These are phyloP conservation scores for Hortiboletus flavorubellus DNA, from an alignment of 768 basidiomycete species.

Conservation along the genomic window DNA sequence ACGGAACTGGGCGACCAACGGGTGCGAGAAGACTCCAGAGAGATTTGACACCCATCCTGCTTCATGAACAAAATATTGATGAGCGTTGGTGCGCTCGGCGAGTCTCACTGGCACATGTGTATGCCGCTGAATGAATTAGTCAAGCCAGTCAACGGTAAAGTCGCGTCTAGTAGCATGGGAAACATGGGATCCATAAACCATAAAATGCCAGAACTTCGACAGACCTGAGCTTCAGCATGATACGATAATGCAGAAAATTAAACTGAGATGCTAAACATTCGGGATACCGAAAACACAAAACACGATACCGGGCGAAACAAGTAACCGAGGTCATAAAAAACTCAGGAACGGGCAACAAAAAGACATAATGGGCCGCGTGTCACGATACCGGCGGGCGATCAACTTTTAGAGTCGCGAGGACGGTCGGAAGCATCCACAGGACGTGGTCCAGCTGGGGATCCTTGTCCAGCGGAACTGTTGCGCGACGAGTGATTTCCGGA, in stretches of 20 bases:
- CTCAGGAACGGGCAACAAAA: slow-evolving; percentile 4
- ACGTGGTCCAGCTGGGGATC: slow-evolving; percentile 46
- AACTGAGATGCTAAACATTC: slow-evolving; percentile 19
- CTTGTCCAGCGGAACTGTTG: slow-evolving; percentile 50
- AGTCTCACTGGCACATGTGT: not conserved
- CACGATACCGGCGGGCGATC: slow-evolving; percentile 4
- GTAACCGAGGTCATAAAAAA: slow-evolving; percentile 9
- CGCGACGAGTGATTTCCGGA: slow-evolving; percentile 38
- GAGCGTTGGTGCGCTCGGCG: not conserved
- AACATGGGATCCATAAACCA: not conserved
- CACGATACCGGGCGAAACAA: slow-evolving; percentile 16
- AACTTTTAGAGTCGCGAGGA: slow-evolving; percentile 27
- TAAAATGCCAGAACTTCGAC: slow-evolving; percentile 12
- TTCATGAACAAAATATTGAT: not conserved
- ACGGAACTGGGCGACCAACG: slow-evolving; percentile 95
- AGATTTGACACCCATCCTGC: slow-evolving; percentile 90
- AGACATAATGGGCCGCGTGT: slow-evolving; percentile 6
- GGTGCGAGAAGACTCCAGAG: slow-evolving; percentile 90
- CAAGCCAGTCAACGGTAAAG: slow-evolving; percentile 1
- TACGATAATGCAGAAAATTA: slow-evolving; percentile 20
- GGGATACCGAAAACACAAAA: slow-evolving; percentile 12
- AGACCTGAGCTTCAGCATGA: not conserved
- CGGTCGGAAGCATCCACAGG: slow-evolving; percentile 29
- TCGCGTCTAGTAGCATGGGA: not conserved
- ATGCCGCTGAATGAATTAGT: not conserved